Base-by-base conservation (phyloP, 2,329 filamentous ascomycete species). In the Colletotrichum lindemuthianum region DNA sequence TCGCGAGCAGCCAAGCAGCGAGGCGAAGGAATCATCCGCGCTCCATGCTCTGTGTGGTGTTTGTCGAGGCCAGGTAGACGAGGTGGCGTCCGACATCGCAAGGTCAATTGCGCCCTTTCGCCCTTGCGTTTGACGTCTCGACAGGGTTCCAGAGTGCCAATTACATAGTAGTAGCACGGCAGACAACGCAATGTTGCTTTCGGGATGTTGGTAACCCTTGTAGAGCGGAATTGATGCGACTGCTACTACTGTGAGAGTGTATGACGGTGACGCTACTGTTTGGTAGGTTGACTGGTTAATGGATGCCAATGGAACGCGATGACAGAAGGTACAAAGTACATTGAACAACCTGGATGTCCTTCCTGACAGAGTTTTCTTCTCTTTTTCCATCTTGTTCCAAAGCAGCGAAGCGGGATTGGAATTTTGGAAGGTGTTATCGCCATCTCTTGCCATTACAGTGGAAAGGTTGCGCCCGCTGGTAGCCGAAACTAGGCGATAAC, bases 401-500 rank as follows among this genome's bases (percentile, higher is more conserved):
- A 32, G 15, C 15, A 39, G 48, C 47, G 40, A 49, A 15, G 61
- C 61, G 61, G 61, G 55, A 65, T 60, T 37, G 34, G 10, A n/a
- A 36, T 4, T 40, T 40, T n/a, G 11, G 45, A 45, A 50, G 16
- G 41, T 49, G 51, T 61, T 61, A 65, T 65, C 63, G 63, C 47
- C 57, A 61, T 65, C 51, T 61, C 15, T 33, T 49, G 32, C 47
- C 32, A 39, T 53, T 32, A 32, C 40, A 24, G 24, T 24, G 24
- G 24, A 24, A 24, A 24, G 24, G 36, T 50, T 50, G 15, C 63
- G 48, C 58, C 63, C 63, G 63, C 32, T 33, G 63, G 8, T 65
- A 65, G 52, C 63, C 63, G 63, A 57, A 36, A 32, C 34, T 63
- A 65, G 51, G 58, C 63, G 63, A 65, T 65, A 59, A 63, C 63